Evolutionary conservation across 306 rosid species (phyloP), one percentile per base, ranked within the genome.

Genomic region (Alnus rubra): DNA sequence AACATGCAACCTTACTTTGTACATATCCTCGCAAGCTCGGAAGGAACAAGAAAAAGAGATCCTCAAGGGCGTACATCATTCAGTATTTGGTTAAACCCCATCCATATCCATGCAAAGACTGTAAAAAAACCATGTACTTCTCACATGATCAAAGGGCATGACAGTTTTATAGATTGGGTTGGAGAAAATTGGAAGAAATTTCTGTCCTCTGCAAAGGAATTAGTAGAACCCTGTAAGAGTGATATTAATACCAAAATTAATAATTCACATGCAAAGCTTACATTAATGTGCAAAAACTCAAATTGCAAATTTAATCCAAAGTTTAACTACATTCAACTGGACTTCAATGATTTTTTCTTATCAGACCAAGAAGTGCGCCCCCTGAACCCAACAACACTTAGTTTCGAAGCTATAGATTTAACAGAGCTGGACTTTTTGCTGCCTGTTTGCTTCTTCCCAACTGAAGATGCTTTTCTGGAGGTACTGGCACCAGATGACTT

Each of bases 351-450:
- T 78, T 73, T 84, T 78, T 74, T 85, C 86, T 88, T 89, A 37
- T 73, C 65, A 23, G 91, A 82, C 76, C 82, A 76, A 51, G 88
- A 82, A 72, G 71, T 87, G 76, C 90, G 82, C 14, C 97, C 98
- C 83, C 98, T 90, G 84, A 95, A 92, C 76, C 98, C 98, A 31
- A 93, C 98, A 42, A 95, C 94, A 33, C 82, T 88, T 35, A 95
- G 82, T 78, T 95, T 95, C 10, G 95, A 86, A 76, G 79, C 62
- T 2, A 86, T 44, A 13, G 98, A 83, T 82, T 89, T 91, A 48
- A 69, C 80, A 49, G 77, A 76, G 60, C 64, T 70, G 23, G 47
- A 74, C 75, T 59, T 87, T 85, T 86, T 88, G 82, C 79, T 76
- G 54, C 63, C 80, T 62, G 79, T 70, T 80, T 53, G 88, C 80